Evolutionary conservation across 2,329 filamentous ascomycete genomes (phyloP), one percentile per base, ranked within the genome.

Genomic region (Xylariaceae sp.): DNA sequence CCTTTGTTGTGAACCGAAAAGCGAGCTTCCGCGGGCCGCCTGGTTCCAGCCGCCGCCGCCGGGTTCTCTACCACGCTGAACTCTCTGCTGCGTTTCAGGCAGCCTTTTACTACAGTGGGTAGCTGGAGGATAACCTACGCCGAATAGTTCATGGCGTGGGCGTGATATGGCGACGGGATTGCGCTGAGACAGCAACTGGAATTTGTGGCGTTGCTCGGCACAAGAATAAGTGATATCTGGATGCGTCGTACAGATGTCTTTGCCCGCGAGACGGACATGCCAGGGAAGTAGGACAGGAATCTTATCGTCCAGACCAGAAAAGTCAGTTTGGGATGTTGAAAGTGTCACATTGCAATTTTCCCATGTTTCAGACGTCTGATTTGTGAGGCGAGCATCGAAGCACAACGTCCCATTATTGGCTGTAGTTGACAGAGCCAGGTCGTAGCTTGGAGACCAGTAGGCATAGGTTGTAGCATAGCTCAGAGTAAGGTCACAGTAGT

Each of bases 291-390:
- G 67, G 3, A 59, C 62, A 0, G 81, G 81, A 2, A 79, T 72
- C 11, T 62, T 60, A 43, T 83, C 75, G 18, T 74, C 68, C 2
- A 83, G 63, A 2, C 73, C 73, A 2, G 74, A 69, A 39, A 78
- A 80, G 4, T 70, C 71, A 3, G 79, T 74, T 52, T 83, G 77
- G 0, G 79, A 83, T 0, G 79, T 84, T 3, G 81, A 84, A 4
- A 85, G 70, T 0, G 71, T 72, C 29, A 85, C 62, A 47, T 73
- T 76, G 57, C 77, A 75, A 59, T 77, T 73, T 22, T 65, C 66
- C 81, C 81, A 85, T 0, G 73, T 77, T 62, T 85, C 81, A 0
- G 76, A 79, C 0, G 79, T 83, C 38, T 65, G 65, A 61, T 85
- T 85, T 42, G 69, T 73, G 39, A 84, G 72, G 48, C 76, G 72